Evolutionary conservation across 805 yeast species (phyloP).

Genomic region (Candida vaughaniae): DNA sequence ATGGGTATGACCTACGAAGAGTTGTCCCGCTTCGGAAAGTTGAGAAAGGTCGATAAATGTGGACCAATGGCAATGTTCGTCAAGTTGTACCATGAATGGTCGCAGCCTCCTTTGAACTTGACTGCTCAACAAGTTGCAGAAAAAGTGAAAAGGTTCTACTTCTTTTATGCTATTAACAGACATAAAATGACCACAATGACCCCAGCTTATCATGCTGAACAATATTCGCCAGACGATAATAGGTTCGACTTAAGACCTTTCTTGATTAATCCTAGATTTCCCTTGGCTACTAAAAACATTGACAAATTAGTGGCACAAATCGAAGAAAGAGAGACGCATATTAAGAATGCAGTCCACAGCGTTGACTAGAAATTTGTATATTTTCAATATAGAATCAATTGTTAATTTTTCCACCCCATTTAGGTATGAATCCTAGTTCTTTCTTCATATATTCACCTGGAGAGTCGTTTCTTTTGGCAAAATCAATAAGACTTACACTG

Average conservation of each 20-base stretch:
- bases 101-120: slow-evolving; percentile 59
- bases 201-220: slow-evolving; percentile 97
- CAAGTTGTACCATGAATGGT: slow-evolving; percentile 89
- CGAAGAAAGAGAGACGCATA: slow-evolving; percentile 41
- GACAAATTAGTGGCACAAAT: slow-evolving; percentile 68
- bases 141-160: slow-evolving; percentile 90
- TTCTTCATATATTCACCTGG: slow-evolving; percentile 30
- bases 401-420: slow-evolving; percentile 38
- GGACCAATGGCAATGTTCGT: slow-evolving; percentile 96
- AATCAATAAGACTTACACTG: slow-evolving; percentile 53
- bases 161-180: slow-evolving; percentile 90
- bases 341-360: slow-evolving; percentile 32
- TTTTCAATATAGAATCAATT: too few relatives aligned
- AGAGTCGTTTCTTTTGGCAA: slow-evolving; percentile 45
- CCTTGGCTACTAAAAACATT: slow-evolving; percentile 87
- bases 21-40: slow-evolving; percentile 82
- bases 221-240: slow-evolving; percentile 97
- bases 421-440: slow-evolving; percentile 31
- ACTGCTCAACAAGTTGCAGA: slow-evolving; percentile 84
- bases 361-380: slow-evolving; percentile 38
- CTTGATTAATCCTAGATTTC: slow-evolving; percentile 82
- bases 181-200: slow-evolving; percentile 98
- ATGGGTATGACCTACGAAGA: slow-evolving; percentile 99
- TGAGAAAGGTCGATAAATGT: slow-evolving; percentile 89
- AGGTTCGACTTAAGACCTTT: slow-evolving; percentile 96